These are phyloP conservation scores for Lachnellula suecica DNA, from an alignment of 2,329 filamentous ascomycete genomes.

Conservation along the genomic window DNA sequence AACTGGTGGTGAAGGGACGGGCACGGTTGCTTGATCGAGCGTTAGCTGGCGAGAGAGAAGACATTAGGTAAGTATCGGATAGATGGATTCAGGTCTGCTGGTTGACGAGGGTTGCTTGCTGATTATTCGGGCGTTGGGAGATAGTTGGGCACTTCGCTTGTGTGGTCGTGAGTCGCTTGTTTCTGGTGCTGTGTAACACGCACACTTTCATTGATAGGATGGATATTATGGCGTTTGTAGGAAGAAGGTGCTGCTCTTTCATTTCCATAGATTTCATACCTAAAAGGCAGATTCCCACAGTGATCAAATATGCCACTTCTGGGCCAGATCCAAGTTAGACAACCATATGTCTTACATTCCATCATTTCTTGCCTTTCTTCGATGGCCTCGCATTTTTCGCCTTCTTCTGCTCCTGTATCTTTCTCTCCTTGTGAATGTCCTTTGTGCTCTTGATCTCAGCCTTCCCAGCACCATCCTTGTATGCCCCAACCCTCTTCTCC, in stretches of 20 bases:
- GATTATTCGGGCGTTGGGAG: background rate
- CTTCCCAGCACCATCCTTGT: conserved; percentile 71
- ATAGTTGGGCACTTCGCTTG: background rate
- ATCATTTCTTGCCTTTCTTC: conserved; percentile 48
- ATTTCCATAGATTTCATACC: background rate
- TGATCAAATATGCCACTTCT: background rate
- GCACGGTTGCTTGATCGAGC: background rate
- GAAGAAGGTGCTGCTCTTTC: background rate
- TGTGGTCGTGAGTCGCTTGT: background rate
- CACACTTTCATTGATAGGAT: background rate
- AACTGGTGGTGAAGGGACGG: background rate
- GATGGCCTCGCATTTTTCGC: conserved; percentile 87
- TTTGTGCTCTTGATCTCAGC: conserved; percentile 78
- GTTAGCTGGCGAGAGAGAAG: background rate
- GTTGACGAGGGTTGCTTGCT: background rate
- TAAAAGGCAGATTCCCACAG: background rate
- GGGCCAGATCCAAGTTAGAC: background rate
- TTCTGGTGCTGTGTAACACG: background rate
- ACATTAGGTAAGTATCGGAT: background rate
- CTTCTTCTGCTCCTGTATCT: conserved; percentile 70
- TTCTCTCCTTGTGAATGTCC: conserved; percentile 82
- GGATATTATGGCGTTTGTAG: background rate
- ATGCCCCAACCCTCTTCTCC: conserved; percentile 77
- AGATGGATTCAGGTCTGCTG: background rate
- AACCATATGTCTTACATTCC: conserved; percentile 2